Conservation (phyloP, 2,329 filamentous ascomycete genomes). For the Akanthomyces lecanii region DNA sequence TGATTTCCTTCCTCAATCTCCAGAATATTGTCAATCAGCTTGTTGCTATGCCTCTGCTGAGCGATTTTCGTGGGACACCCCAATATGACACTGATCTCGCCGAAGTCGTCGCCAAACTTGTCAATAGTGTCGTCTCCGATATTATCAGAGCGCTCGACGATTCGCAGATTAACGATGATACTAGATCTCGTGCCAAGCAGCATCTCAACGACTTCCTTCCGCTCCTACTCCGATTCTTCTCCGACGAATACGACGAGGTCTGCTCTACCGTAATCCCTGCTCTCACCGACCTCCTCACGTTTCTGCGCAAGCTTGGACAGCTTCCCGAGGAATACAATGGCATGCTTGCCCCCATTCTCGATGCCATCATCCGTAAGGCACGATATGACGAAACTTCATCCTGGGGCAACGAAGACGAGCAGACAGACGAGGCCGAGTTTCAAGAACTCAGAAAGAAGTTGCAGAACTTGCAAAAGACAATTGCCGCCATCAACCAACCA, state of each 20-base stretch:
- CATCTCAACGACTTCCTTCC: slow-evolving; percentile 81
- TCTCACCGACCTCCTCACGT: slow-evolving; percentile 85
- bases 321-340: slow-evolving; percentile 71
- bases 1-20: slow-evolving; percentile 88
- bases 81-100: slow-evolving; percentile 94
- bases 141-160: slow-evolving; percentile 83
- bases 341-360: slow-evolving; percentile 82
- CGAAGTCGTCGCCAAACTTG: slow-evolving; percentile 90
- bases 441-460: slow-evolving; percentile 88
- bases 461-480: slow-evolving; percentile 85
- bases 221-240: slow-evolving; percentile 87
- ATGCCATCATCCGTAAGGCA: slow-evolving; percentile 94
- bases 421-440: slow-evolving; percentile 96
- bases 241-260: slow-evolving; percentile 96
- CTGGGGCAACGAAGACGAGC: slow-evolving; percentile 91
- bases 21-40: slow-evolving; percentile 81
- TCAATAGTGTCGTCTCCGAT: slow-evolving; percentile 85
- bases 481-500: slow-evolving; percentile 81
- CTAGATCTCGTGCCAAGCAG: slow-evolving; percentile 71
- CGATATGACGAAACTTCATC: slow-evolving; percentile 91
- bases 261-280: slow-evolving; percentile 94
- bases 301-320: slow-evolving; percentile 74
- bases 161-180: slow-evolving; percentile 53
- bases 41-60: slow-evolving; percentile 74
- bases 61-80: slow-evolving; percentile 72